These are phyloP conservation scores for Plectranthus barbatus DNA, from an alignment of 257 asterid species.

Conservation along the genomic window DNA sequence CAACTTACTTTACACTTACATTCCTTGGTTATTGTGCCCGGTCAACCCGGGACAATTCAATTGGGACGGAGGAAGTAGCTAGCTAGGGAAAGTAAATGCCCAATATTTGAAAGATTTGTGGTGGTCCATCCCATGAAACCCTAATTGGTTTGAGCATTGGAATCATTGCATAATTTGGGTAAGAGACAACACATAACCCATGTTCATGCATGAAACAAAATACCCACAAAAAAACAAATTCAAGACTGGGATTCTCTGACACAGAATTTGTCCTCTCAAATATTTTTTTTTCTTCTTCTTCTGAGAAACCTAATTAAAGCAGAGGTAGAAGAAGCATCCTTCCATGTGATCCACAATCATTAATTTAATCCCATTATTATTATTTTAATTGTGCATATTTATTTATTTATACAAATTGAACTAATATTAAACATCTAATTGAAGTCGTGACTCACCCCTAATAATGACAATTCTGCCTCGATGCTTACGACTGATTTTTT, in stretches of 20 bases:
- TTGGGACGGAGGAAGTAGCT: too few species aligned
- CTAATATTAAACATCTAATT: background rate
- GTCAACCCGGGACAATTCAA: too few species aligned
- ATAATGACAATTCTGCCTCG: constrained; percentile 30
- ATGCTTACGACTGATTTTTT: constrained; percentile 21
- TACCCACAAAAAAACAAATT: constrained; percentile 28
- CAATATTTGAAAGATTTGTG: constrained; percentile 10
- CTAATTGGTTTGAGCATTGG: background rate
- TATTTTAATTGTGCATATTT: background rate
- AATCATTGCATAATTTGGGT: constrained; percentile 19
- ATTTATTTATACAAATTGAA: background rate
- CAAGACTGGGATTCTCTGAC: constrained; percentile 55
- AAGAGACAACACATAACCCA: constrained; percentile 36
- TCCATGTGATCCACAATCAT: constrained; percentile 38
- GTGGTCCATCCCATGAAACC: constrained; percentile 27
- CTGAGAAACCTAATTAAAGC: constrained; percentile 1
- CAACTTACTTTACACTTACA: too few species aligned
- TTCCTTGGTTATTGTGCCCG: too few species aligned
- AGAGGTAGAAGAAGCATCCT: constrained; percentile 40
- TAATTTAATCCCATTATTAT: constrained; percentile 27
- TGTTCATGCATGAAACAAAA: constrained; percentile 39
- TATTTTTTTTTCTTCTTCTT: background rate
- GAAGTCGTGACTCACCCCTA: constrained; percentile 21
- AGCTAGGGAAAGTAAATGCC: too few species aligned
- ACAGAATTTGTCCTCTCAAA: constrained; percentile 35